Evolutionary conservation across 1,284 basidiomycete genomes (phyloP), one percentile per base, ranked within the genome.

Genomic region (Ceratobasidium sp.): DNA sequence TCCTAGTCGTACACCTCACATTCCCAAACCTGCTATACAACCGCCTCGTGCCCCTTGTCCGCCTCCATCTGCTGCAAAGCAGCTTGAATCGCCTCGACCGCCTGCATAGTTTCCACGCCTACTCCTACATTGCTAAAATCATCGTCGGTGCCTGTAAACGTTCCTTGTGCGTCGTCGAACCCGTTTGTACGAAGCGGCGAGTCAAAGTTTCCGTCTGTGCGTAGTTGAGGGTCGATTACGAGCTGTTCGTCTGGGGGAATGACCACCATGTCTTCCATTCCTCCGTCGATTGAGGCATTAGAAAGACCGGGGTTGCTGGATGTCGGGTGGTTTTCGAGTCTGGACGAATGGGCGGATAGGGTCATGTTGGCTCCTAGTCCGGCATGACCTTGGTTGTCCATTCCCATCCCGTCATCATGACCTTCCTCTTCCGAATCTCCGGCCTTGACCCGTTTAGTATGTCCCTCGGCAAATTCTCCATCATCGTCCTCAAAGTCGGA

Each of bases 1-100:
- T n/a, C 19, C 16, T 21, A 6, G 16, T 16, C 42, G 42, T 46
- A 16, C 14, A 46, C 42, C 16, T 21, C 16, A 46, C 42, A 6
- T 5, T n/a, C 16, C 16, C 7, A 16, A 46, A 46, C 16, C 16
- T 6, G 16, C 16, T 46, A 46, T 4, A 21, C 52, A 30, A 21
- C 52, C 44, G 33, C 36, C 46, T 60, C 44, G 19, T 27, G 42
- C 49, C 39, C 59, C 44, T 19, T 47, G 39, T 62, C 59, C 46
- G 47, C 50, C 60, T 66, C 60, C 36, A 66, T 66, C 60, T 66
- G 60, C 50, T 66, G 50, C 39, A 66, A 46, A 23, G 60, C 50
- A 19, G 60, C 50, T 50, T 66, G 50, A 33, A 66, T 53, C 5
- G 60, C 60, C 41, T 66, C 36, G 13, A 66, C 60, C 4, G 60